Conservation (phyloP, 371 early-diverging fungal genomes). For the Syncephalastrum contaminatum region DNA sequence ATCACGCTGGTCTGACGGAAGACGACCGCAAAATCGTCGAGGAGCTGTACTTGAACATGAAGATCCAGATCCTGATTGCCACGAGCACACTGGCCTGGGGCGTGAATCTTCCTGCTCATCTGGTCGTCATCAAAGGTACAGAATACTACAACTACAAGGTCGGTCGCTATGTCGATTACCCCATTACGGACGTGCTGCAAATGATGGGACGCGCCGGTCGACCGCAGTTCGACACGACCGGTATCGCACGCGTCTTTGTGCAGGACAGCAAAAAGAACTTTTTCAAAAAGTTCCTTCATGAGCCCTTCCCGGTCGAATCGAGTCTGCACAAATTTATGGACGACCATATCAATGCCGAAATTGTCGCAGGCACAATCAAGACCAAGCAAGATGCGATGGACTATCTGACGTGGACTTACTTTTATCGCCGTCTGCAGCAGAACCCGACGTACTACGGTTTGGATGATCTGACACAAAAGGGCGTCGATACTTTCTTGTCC, state of each 20-base stretch:
- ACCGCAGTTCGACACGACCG: slow-evolving; percentile 94
- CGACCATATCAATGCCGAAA: slow-evolving; percentile 93
- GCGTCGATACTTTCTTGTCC: slow-evolving; percentile 75
- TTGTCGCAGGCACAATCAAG: slow-evolving; percentile 81
- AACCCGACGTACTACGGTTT: slow-evolving; percentile 96
- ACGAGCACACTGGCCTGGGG: slow-evolving; percentile 99
- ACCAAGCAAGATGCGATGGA: slow-evolving; percentile 91
- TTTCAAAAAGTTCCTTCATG: slow-evolving; percentile 95
- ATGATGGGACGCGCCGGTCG: slow-evolving; percentile 99
- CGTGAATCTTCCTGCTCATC: slow-evolving; percentile 97
- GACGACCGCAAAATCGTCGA: slow-evolving; percentile 89
- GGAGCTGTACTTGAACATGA: slow-evolving; percentile 86
- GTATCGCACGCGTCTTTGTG: slow-evolving; percentile 86
- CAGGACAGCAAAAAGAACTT: slow-evolving; percentile 93
- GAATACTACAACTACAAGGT: slow-evolving; percentile 93
- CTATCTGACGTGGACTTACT: slow-evolving; percentile 94
- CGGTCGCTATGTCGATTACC: slow-evolving; percentile 90
- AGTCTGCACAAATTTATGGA: slow-evolving; percentile 73
- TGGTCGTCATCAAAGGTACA: slow-evolving; percentile 98
- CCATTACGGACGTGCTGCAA: slow-evolving; percentile 95
- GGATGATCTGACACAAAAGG: slow-evolving; percentile 67
- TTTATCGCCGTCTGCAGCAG: slow-evolving; percentile 84
- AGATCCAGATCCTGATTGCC: slow-evolving; percentile 95
- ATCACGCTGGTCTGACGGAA: slow-evolving; percentile 97
- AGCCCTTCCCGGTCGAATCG: slow-evolving; percentile 90